Evolutionary conservation across 75 land plant genomes (phyloP).

Genomic region (Ceratopteris richardii): DNA sequence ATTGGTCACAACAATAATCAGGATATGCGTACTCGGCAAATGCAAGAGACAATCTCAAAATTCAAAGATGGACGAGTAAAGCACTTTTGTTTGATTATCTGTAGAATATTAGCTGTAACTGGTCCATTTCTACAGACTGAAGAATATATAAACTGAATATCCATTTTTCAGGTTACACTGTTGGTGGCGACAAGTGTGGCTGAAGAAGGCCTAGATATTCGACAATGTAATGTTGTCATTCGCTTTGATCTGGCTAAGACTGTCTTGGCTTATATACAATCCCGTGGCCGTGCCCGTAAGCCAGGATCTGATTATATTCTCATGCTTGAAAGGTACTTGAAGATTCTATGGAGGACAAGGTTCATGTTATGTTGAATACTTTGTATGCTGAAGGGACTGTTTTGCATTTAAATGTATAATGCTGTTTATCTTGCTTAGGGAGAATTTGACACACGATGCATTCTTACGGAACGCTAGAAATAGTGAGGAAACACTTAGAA

Average conservation of each 20-base stretch:
- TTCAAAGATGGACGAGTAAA: slow-evolving; percentile 97
- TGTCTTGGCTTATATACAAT: slow-evolving; percentile 95
- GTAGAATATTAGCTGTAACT: no score
- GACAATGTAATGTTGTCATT: slow-evolving; percentile 99
- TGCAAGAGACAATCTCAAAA: slow-evolving; percentile 91
- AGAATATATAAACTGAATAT: no score
- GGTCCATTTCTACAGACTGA: no score
- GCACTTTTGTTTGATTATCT: no score
- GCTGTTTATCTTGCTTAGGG: slow-evolving; percentile 48
- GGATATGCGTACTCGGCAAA: slow-evolving; percentile 87
- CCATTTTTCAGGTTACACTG: slow-evolving; percentile 67
- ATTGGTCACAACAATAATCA: slow-evolving; percentile 97
- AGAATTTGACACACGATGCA: slow-evolving; percentile 70
- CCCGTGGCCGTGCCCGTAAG: slow-evolving; percentile 98
- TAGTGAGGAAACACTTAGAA: slow-evolving; percentile 96
- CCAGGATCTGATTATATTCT: slow-evolving; percentile 99
- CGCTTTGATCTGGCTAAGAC: slow-evolving; percentile 99
- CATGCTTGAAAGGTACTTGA: slow-evolving; percentile 88
- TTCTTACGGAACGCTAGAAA: slow-evolving; percentile 91
- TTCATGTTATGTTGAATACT: no score
- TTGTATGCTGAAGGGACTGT: no score
- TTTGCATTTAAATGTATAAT: not conserved
- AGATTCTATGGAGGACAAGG: not conserved
- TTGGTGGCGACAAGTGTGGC: slow-evolving; percentile 99
- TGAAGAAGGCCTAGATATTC: slow-evolving; percentile 97